These are phyloP conservation scores for Cardamine occulta DNA, from an alignment of 345 rosid genomes.

Conservation along the genomic window DNA sequence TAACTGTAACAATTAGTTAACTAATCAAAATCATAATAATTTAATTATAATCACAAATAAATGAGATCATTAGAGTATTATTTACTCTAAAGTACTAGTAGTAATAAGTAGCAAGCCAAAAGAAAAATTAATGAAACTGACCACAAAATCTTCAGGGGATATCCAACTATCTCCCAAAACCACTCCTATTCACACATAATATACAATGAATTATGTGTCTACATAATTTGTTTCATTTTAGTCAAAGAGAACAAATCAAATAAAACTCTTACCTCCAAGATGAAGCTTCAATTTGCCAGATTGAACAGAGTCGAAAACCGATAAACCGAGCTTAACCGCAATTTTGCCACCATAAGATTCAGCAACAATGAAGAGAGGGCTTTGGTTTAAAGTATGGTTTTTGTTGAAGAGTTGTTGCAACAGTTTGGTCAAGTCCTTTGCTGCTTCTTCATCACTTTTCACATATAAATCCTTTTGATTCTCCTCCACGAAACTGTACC, in stretches of 20 bases:
- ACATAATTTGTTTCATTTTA: constrained; percentile 15
- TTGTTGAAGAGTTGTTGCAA: constrained; percentile 56
- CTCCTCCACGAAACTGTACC: constrained; percentile 76
- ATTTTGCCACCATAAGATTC: constrained; percentile 96
- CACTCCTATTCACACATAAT: constrained; percentile 56
- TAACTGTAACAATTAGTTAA: constrained; percentile 47
- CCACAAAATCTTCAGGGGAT: constrained; percentile 95
- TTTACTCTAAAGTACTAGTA: neutral
- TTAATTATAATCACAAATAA: neutral
- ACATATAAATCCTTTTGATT: constrained; percentile 45
- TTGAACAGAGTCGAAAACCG: constrained; percentile 60
- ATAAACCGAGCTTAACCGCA: constrained; percentile 76
- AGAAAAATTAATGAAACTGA: constrained; percentile 30
- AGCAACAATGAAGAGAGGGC: constrained; percentile 78
- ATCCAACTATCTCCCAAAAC: constrained; percentile 89
- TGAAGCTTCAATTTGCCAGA: constrained; percentile 63
- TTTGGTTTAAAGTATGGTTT: constrained; percentile 53
- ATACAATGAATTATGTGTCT: neutral
- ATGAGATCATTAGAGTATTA: neutral
- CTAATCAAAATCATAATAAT: neutral
- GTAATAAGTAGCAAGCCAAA: neutral
- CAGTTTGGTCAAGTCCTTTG: constrained; percentile 72
- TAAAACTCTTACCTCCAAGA: constrained; percentile 65
- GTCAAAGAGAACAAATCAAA: neutral
- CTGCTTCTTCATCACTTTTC: constrained; percentile 83